These are phyloP conservation scores for Trichomonas vaginalis DNA, from an alignment of 208 protist species.

Conservation along the genomic window DNA sequence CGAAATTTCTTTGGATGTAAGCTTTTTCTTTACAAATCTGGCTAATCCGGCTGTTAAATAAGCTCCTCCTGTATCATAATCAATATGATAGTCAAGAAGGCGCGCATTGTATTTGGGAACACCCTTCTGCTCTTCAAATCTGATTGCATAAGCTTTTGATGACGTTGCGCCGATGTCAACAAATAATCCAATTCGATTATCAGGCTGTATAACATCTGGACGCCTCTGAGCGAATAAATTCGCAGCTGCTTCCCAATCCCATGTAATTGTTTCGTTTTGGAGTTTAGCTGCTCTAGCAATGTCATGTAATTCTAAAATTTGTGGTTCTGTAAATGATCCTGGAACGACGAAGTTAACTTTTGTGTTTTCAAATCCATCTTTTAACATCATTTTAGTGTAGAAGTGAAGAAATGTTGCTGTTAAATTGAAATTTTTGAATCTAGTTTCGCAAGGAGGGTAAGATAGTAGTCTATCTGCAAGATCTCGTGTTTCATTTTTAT, in stretches of 20 bases:
- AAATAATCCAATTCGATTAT: background rate
- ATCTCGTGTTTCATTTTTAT: background rate
- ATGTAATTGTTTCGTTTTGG: background rate
- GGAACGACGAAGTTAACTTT: background rate
- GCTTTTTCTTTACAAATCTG: background rate
- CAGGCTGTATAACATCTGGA: background rate
- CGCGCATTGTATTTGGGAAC: background rate
- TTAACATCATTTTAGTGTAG: background rate
- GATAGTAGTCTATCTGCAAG: background rate
- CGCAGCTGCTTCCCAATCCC: background rate
- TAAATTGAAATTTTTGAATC: background rate
- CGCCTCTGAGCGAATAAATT: background rate
- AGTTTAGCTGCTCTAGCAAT: background rate
- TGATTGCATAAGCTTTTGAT: background rate
- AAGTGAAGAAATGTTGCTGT: background rate
- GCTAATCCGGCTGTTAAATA: background rate
- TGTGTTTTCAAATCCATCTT: background rate
- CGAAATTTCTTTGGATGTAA: background rate
- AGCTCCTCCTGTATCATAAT: background rate
- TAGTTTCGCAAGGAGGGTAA: background rate
- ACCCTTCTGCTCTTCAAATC: background rate
- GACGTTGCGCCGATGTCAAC: background rate
- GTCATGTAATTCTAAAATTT: background rate
- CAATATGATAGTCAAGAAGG: background rate
- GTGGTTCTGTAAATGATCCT: background rate